Evolutionary conservation across 1,284 basidiomycete genomes (phyloP).

Genomic region (Papiliotrema terrestris): DNA sequence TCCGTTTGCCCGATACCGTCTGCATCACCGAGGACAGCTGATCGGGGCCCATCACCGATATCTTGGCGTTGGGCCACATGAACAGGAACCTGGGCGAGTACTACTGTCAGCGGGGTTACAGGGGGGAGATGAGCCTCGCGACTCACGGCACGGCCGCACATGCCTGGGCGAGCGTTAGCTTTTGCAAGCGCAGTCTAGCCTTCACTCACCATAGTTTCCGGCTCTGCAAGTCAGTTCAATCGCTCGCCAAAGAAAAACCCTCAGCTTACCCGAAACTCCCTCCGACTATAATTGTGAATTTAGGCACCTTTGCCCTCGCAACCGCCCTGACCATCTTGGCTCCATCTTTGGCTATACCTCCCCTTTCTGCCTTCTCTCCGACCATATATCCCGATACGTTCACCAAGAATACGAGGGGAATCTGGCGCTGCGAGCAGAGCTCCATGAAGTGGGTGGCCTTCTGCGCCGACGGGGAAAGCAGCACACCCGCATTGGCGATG

Average conservation of each 20-base stretch:
- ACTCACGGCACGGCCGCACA: conserved; percentile 80
- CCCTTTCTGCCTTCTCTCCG: conserved; percentile 84
- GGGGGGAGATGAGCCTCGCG: conserved; percentile 2
- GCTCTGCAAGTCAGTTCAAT: conserved; percentile 50
- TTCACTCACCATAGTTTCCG: conserved; percentile 79
- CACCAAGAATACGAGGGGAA: conserved; percentile 87
- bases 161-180: conserved; percentile 55
- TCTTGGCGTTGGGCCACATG: conserved; percentile 97
- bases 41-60: conserved; percentile 94
- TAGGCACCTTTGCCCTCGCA: conserved; percentile 89
- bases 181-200: conserved; percentile 4
- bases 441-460: conserved; percentile 95
- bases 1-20: conserved; percentile 54
- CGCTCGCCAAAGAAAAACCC: neutral
- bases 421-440: conserved; percentile 84
- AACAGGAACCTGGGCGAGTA: conserved; percentile 92
- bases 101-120: conserved; percentile 49
- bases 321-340: conserved; percentile 98
- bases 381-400: conserved; percentile 94
- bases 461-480: conserved; percentile 87
- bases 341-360: conserved; percentile 95
- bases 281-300: conserved; percentile 90
- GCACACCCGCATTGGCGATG: conserved; percentile 88
- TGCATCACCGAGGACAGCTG: conserved; percentile 91
- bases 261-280: conserved; percentile 70